Evolutionary conservation across 1,284 basidiomycete species (phyloP).

Genomic region (Trichosporon ovoides): DNA sequence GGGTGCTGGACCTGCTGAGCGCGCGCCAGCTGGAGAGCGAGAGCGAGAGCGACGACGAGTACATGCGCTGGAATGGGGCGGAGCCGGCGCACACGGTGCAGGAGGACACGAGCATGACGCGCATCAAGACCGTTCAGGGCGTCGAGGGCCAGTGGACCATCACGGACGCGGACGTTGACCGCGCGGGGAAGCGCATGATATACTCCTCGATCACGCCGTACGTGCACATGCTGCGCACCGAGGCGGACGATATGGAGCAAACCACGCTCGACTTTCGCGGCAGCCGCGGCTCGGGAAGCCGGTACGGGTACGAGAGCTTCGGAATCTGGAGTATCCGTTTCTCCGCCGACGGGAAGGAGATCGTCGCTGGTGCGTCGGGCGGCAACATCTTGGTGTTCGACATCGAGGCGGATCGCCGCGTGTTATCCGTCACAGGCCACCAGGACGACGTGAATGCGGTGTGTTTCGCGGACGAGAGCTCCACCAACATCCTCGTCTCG

Average conservation of each 20-base stretch:
- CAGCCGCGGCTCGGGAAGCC: not conserved
- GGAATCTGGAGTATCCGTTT: slow-evolving; percentile 92
- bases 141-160: slow-evolving; percentile 78
- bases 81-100: slow-evolving; percentile 5
- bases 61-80: slow-evolving; percentile 8
- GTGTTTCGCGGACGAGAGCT: slow-evolving; percentile 86
- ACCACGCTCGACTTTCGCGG: slow-evolving; percentile 62
- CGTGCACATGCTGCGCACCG: slow-evolving; percentile 78
- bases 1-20: not conserved
- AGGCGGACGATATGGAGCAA: slow-evolving; percentile 65
- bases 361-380: slow-evolving; percentile 56
- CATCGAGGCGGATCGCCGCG: slow-evolving; percentile 68
- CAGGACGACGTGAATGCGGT: slow-evolving; percentile 90
- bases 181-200: slow-evolving; percentile 88
- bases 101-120: slow-evolving; percentile 61
- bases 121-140: slow-evolving; percentile 73
- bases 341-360: slow-evolving; percentile 90
- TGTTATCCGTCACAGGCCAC: slow-evolving; percentile 80
- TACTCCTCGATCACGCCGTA: slow-evolving; percentile 80
- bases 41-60: slow-evolving; percentile 45
- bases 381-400: slow-evolving; percentile 71
- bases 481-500: slow-evolving; percentile 87
- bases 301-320: slow-evolving; percentile 52
- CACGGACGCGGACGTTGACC: slow-evolving; percentile 88
- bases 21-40: slow-evolving; percentile 23